Evolutionary conservation across 768 basidiomycete genomes (phyloP), one percentile per base, ranked within the genome.

Genomic region (Termitomyces sp.): DNA sequence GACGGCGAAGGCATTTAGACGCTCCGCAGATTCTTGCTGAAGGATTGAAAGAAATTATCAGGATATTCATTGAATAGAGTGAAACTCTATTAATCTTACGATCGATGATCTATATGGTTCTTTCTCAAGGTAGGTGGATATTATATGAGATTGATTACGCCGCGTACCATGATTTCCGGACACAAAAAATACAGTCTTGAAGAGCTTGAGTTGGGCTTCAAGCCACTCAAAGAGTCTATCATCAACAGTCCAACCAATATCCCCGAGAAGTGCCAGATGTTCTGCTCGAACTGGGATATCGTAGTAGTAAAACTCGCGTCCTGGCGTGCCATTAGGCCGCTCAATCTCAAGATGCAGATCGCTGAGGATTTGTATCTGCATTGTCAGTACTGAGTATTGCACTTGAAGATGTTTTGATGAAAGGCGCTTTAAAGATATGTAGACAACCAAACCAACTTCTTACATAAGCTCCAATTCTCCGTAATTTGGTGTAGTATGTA

Each of bases 191-290:
- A 76, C 66, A 2, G 41, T 55, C 48, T 69, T 58, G 57, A 74
- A 75, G 6, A 60, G 61, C 18, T 44, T 29, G 12, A 75, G 61
- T 58, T 73, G 74, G 2, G 31, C 14, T 24, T 63, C 58, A 5
- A 76, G 56, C 68, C 71, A 75, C 9, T 60, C 66, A 44, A 75
- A 74, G 2, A 74, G 56, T 5, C 65, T 58, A 14, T 64, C 65
- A 29, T 74, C 65, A 10, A 56, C 31, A 1, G 71, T 74, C 36
- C 59, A 59, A n/a, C 74, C 75, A 4, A 75, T 71, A 57, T 75
- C 74, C 1, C 75, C 74, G 0, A 76, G 64, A 0, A 76, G 56
- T 0, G 73, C 74, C 18, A 75, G 67, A 51, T 64, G 57, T 1
- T 65, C 59, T 4, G 69, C 68, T 14, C 32, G 24, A 2, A 55